phyloP scores from a whole-genome alignment of 352 stramenopile species.

The Phytophthora constricta region DNA sequence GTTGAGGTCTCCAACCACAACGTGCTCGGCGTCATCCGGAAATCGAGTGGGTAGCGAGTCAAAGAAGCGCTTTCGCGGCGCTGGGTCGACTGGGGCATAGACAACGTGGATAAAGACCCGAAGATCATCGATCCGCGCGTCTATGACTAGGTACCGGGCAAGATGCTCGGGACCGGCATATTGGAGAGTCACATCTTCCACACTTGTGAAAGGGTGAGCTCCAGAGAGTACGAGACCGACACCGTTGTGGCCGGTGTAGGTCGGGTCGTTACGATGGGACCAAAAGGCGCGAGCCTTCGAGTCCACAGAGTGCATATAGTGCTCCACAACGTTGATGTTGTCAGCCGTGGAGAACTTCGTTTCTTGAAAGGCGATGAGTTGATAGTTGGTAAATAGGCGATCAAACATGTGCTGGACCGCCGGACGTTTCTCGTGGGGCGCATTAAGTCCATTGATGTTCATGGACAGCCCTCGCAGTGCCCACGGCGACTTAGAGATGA shows the following conservation, averaged over 20 bases:
- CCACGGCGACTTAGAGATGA: neutral
- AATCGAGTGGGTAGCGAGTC: neutral
- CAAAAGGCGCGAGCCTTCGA: neutral
- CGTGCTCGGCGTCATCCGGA: neutral
- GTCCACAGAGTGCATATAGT: neutral
- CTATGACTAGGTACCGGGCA: neutral
- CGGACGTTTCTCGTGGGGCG: neutral
- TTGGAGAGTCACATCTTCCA: neutral
- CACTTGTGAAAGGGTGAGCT: neutral
- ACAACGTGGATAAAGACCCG: neutral
- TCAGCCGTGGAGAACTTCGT: neutral
- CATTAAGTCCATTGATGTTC: neutral
- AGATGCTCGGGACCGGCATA: neutral
- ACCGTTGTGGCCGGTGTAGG: neutral
- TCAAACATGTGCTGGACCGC: neutral
- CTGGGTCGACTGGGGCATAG: neutral
- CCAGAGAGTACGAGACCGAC: neutral
- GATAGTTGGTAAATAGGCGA: neutral
- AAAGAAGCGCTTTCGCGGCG: neutral
- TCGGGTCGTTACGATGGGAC: neutral
- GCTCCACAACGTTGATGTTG: neutral
- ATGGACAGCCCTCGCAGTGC: neutral
- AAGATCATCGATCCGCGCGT: neutral
- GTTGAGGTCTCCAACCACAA: slow-evolving; percentile 12
- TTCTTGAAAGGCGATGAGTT: slow-evolving; percentile 17